These are phyloP conservation scores for Tulasnella sp. DNA, from an alignment of 768 basidiomycete genomes.

Conservation along the genomic window DNA sequence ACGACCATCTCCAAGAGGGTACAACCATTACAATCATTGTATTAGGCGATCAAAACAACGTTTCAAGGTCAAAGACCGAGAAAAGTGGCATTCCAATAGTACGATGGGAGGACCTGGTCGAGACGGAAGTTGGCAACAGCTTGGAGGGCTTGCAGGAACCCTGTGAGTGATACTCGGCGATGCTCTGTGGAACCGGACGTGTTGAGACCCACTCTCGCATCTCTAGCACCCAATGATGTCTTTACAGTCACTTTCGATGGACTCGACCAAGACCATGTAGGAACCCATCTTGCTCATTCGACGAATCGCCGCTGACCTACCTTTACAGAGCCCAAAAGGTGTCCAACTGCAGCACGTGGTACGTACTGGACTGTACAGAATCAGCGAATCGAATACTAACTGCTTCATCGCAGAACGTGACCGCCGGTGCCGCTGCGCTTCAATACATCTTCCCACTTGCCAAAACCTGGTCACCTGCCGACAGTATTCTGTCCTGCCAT, in stretches of 20 bases:
- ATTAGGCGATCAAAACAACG: constrained; percentile 53
- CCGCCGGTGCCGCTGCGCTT: constrained; percentile 77
- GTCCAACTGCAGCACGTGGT: constrained; percentile 65
- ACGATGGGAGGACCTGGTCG: constrained; percentile 58
- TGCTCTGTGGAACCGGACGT: neutral
- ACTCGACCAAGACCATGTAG: constrained; percentile 30
- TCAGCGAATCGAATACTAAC: neutral
- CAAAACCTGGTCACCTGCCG: constrained; percentile 56
- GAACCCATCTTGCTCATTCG: constrained; percentile 22
- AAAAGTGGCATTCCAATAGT: constrained; percentile 36
- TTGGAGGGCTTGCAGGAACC: constrained; percentile 11
- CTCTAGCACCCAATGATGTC: constrained; percentile 50
- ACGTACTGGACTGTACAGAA: neutral
- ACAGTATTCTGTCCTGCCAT: constrained; percentile 71
- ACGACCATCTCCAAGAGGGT: constrained; percentile 45
- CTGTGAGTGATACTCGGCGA: constrained; percentile 10
- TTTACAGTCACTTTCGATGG: constrained; percentile 63
- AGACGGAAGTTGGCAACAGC: constrained; percentile 50
- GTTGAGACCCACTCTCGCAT: constrained; percentile 5
- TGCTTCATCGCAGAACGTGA: constrained; percentile 47
- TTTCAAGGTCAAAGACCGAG: constrained; percentile 47
- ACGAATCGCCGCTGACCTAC: neutral
- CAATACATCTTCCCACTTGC: constrained; percentile 69
- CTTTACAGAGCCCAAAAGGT: constrained; percentile 46
- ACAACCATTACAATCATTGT: constrained; percentile 56